These are phyloP conservation scores for Cymodocea nodosa DNA, from an alignment of 116 monocot genomes.

Conservation along the genomic window DNA sequence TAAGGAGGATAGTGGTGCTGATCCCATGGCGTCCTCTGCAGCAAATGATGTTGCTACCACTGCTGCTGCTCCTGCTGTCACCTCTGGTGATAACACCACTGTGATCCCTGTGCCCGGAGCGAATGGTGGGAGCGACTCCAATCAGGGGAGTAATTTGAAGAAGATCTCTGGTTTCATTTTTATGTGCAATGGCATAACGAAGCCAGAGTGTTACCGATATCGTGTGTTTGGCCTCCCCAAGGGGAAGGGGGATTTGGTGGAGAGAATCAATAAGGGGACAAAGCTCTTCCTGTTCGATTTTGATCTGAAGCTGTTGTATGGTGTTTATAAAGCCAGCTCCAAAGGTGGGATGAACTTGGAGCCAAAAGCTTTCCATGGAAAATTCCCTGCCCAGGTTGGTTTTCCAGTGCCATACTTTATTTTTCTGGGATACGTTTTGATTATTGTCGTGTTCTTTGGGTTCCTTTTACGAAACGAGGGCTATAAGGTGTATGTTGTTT, in stretches of 20 bases:
- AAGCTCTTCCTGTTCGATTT: constrained; percentile 74
- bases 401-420: background rate
- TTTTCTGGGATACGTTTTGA: too few relatives aligned
- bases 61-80: background rate
- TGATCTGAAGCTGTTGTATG: constrained; percentile 65
- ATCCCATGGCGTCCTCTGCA: too few relatives aligned
- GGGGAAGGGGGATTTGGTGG: constrained; percentile 31
- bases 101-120: too few relatives aligned
- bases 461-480: too few relatives aligned
- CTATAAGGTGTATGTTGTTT: too few relatives aligned
- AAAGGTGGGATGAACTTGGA: constrained; percentile 49
- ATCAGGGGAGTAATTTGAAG: background rate
- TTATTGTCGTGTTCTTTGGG: too few relatives aligned
- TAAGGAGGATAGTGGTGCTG: background rate
- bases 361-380: constrained; percentile 39
- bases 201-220: constrained; percentile 62
- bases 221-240: constrained; percentile 61
- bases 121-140: too few relatives aligned
- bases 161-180: constrained; percentile 69
- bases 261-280: constrained; percentile 45
- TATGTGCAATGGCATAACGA: constrained; percentile 65
- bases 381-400: constrained; percentile 69
- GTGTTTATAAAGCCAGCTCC: constrained; percentile 46
- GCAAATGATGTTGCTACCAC: background rate
- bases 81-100: too few relatives aligned